phyloP scores from a whole-genome alignment of 2,329 filamentous ascomycete species.

The Penicillium psychrosexuale region DNA sequence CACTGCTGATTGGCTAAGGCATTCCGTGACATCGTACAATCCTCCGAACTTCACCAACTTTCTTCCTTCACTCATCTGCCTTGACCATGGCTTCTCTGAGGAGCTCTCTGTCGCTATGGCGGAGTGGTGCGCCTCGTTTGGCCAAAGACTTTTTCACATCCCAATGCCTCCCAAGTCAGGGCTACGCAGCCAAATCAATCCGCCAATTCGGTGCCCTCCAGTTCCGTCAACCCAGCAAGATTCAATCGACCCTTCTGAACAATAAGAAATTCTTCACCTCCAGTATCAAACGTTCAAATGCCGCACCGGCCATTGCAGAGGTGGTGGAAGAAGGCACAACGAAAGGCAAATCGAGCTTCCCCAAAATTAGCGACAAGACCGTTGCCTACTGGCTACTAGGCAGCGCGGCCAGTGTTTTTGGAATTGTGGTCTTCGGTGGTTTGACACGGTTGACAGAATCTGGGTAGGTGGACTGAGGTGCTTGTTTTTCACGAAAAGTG shows the following conservation, averaged over 20 bases:
- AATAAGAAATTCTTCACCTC: constrained; percentile 29
- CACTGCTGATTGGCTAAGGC: constrained; percentile 20
- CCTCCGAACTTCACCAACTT: constrained; percentile 11
- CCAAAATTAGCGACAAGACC: constrained; percentile 65
- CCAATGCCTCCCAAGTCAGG: constrained; percentile 39
- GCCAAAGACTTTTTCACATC: constrained; percentile 42
- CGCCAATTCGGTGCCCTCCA: constrained; percentile 31
- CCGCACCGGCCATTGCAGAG: constrained; percentile 20
- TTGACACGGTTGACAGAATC: constrained; percentile 93
- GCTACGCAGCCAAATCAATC: constrained; percentile 28
- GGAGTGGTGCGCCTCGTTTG: constrained; percentile 36
- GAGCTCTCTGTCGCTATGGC: constrained; percentile 31
- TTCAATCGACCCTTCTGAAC: constrained; percentile 25
- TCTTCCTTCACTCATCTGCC: constrained; percentile 12
- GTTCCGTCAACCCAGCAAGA: constrained; percentile 26
- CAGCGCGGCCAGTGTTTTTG: constrained; percentile 90
- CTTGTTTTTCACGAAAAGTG: neutral
- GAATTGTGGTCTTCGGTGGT: constrained; percentile 92
- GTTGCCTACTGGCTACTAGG: constrained; percentile 92
- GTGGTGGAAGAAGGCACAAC: constrained; percentile 23
- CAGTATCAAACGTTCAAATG: constrained; percentile 21
- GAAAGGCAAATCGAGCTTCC: constrained; percentile 45
- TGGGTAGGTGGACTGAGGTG: constrained; percentile 54
- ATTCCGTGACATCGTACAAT: constrained; percentile 18
- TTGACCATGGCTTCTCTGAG: constrained; percentile 35